Evolutionary conservation across 805 yeast genomes (phyloP).

Genomic region (Starmerella bombi): DNA sequence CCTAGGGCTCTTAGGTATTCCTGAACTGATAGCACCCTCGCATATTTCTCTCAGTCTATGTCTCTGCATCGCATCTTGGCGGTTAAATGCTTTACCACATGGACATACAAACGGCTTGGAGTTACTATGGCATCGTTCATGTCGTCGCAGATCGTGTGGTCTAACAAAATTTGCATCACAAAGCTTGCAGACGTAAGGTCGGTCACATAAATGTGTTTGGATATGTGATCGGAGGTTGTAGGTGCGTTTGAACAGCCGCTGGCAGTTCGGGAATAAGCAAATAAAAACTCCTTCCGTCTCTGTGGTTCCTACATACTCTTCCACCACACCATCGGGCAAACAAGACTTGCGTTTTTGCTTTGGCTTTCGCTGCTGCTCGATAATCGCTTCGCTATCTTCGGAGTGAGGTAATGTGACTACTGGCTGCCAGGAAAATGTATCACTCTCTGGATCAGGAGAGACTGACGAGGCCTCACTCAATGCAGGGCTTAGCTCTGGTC

Average conservation of each 20-base stretch:
- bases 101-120: slow-evolving; percentile 57
- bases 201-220: slow-evolving; percentile 88
- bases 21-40: slow-evolving; percentile 44
- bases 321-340: slow-evolving; percentile 81
- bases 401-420: slow-evolving; percentile 27
- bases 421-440: slow-evolving; percentile 27
- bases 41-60: slow-evolving; percentile 74
- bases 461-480: slow-evolving; percentile 15
- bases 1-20: slow-evolving; percentile 12
- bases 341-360: slow-evolving; percentile 39
- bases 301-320: slow-evolving; percentile 70
- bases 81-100: slow-evolving; percentile 87
- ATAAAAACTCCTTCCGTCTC: slow-evolving; percentile 54
- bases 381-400: slow-evolving; percentile 25
- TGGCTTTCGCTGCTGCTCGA: slow-evolving; percentile 27
- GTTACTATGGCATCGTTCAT: slow-evolving; percentile 71
- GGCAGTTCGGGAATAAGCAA: slow-evolving; percentile 67
- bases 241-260: slow-evolving; percentile 70
- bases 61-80: slow-evolving; percentile 76
- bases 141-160: slow-evolving; percentile 88
- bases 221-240: slow-evolving; percentile 91
- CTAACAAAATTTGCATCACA: slow-evolving; percentile 85
- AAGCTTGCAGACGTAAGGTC: slow-evolving; percentile 68
- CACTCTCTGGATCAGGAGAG: slow-evolving; percentile 12
- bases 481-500: slow-evolving; percentile 14